Evolutionary conservation across 768 basidiomycete species (phyloP), one percentile per base, ranked within the genome.

Genomic region (Cystobasidium ongulense): DNA sequence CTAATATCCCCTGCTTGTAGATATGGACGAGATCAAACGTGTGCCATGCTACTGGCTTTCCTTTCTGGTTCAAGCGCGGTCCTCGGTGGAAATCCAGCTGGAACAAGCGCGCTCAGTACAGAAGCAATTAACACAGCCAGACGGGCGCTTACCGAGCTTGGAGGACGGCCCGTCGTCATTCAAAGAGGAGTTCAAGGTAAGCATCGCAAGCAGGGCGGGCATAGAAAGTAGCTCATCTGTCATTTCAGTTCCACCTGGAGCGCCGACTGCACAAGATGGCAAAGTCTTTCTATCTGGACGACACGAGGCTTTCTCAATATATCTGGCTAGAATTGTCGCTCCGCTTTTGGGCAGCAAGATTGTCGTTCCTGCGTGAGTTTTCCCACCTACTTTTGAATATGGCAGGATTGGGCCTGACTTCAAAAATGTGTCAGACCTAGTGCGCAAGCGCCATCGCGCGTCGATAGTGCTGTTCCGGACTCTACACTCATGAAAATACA

Each of bases 11-110:
- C 27, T n/a, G 7, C n/a, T n/a, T 33, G 21, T 77, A 95, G 93
- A 79, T 96, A 90, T 80, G 92, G 93, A 57, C 86, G 91, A 66
- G 90, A 93, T 80, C 90, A 95, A 78, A 89, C 91, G 1, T 94
- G 92, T 77, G 89, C 91, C 4, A 94, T 96, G 90, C 86, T 92
- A 21, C 85, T 95, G 17, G 89, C 88, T 13, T 85, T 97, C 71
- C 90, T 92, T 0, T 86, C 89, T 73, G 90, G 89, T 39, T 76
- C 63, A 8, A 33, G 7, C 21, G 57, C 71, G 23, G 70, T 67
- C 1, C 39, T 39, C 13, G 43, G 27, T 38, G 59, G 38, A 13
- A n/a, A 31, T 31, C 62, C 73, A 50, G 33, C 63, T 36, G 21
- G 63, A 76, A 54, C 1, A 82, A 89, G 65, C 84, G 82, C 39